phyloP scores from a whole-genome alignment of 495 filamentous ascomycete genomes.

The Thermothielavioides terrestris region DNA sequence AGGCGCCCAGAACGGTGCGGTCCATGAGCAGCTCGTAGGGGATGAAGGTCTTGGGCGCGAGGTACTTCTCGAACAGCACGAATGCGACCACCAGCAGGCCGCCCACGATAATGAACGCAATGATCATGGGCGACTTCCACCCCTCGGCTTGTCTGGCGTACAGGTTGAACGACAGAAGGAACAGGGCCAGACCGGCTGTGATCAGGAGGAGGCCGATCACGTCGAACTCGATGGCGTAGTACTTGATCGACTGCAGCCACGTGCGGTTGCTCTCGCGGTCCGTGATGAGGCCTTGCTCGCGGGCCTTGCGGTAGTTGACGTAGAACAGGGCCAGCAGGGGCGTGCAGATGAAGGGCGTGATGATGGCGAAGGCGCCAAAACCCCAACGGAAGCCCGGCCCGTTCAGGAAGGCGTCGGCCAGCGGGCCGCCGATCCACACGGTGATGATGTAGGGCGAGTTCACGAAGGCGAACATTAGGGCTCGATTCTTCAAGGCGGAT shows the following conservation, averaged over 20 bases:
- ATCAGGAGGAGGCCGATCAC: conserved; percentile 38
- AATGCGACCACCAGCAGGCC: conserved; percentile 42
- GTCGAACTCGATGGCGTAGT: conserved; percentile 51
- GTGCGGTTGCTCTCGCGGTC: conserved; percentile 40
- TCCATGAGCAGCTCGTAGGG: conserved; percentile 51
- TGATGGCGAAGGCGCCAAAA: conserved; percentile 53
- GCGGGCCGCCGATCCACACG: conserved; percentile 42
- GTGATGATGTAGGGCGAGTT: conserved; percentile 61
- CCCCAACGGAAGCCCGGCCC: conserved; percentile 53
- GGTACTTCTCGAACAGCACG: conserved; percentile 47
- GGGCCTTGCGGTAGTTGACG: conserved; percentile 53
- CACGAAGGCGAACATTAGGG: conserved; percentile 52
- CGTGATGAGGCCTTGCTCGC: conserved; percentile 42
- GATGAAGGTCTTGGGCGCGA: conserved; percentile 51
- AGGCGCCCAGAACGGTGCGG: conserved; percentile 59
- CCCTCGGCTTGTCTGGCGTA: conserved; percentile 33
- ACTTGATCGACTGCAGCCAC: conserved; percentile 35
- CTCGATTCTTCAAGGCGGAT: conserved; percentile 53
- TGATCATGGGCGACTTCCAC: conserved; percentile 48
- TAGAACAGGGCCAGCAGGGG: conserved; percentile 49
- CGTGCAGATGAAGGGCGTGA: conserved; percentile 47
- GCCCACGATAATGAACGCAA: conserved; percentile 45
- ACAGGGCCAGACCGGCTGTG: conserved; percentile 32
- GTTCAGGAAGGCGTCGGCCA: conserved; percentile 37
- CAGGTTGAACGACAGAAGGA: conserved; percentile 46